These are phyloP conservation scores for Cladorrhinum samala DNA, from an alignment of 495 filamentous ascomycete genomes.

Conservation along the genomic window DNA sequence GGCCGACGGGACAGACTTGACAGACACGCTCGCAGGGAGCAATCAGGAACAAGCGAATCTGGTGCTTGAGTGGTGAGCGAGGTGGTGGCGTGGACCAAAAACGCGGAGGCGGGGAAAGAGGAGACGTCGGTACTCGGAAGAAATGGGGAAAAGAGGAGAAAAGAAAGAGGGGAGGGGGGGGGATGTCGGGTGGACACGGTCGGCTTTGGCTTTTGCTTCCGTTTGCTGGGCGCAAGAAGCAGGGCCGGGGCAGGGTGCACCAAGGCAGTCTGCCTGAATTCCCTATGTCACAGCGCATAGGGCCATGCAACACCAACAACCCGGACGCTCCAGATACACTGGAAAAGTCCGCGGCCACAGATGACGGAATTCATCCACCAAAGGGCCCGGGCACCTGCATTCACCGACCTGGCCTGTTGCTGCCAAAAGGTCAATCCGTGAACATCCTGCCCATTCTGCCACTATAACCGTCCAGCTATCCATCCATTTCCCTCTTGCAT, in stretches of 20 bases:
- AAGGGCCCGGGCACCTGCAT: not conserved
- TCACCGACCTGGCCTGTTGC: too few species aligned
- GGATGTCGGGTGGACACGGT: not conserved
- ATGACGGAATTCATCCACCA: too few species aligned
- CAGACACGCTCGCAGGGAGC: not conserved
- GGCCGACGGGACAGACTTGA: not conserved
- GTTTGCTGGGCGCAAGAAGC: not conserved
- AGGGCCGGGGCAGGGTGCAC: not conserved
- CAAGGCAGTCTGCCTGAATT: not conserved
- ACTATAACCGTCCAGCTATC: too few species aligned
- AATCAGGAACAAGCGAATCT: slow-evolving; percentile 15
- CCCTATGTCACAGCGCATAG: not conserved
- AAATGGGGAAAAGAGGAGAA: slow-evolving; percentile 13
- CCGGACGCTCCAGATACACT: too few species aligned
- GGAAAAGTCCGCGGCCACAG: too few species aligned
- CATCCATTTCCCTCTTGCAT: too few species aligned
- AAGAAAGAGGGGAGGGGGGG: slow-evolving; percentile 17
- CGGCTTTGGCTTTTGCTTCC: not conserved
- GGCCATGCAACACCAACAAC: not conserved
- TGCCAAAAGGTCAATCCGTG: too few species aligned
- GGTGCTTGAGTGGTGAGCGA: too few species aligned
- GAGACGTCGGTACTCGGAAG: slow-evolving; percentile 22
- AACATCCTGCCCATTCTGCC: too few species aligned
- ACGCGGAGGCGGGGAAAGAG: slow-evolving; percentile 26
- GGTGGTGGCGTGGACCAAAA: slow-evolving; percentile 12